These are phyloP conservation scores for Boechera retrofracta DNA, from an alignment of 345 rosid genomes.

Conservation along the genomic window DNA sequence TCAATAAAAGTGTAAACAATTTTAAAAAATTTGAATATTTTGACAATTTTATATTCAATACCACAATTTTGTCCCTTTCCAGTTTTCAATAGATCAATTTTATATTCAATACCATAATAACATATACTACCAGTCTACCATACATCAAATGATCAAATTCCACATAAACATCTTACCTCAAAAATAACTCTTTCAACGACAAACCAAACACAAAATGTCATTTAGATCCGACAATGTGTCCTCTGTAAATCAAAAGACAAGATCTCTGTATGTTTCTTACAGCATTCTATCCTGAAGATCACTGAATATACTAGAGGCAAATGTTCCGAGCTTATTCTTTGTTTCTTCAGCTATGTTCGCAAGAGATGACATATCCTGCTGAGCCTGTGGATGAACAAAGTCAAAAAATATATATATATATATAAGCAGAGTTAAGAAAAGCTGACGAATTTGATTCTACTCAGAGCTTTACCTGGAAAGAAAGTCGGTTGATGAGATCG, in stretches of 20 bases:
- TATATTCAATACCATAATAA: too few species aligned
- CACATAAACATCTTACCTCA: neutral
- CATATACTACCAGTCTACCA: too few species aligned
- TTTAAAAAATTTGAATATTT: neutral
- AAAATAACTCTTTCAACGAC: constrained; percentile 18
- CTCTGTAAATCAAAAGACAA: constrained; percentile 20
- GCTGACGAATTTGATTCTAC: neutral
- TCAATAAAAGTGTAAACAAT: neutral
- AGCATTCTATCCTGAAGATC: constrained; percentile 95
- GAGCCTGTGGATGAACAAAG: constrained; percentile 58
- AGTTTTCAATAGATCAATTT: neutral
- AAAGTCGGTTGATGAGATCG: constrained; percentile 80
- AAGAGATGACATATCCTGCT: constrained; percentile 85
- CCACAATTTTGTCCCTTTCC: neutral
- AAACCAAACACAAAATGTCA: neutral
- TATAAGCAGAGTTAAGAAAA: neutral
- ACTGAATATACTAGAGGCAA: constrained; percentile 75
- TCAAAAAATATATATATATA: too few species aligned
- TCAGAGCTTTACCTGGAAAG: constrained; percentile 73
- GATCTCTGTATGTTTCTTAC: constrained; percentile 44
- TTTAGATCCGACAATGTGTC: constrained; percentile 10
- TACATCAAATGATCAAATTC: too few species aligned
- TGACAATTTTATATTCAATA: neutral
- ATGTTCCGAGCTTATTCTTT: constrained; percentile 78
- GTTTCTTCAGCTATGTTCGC: constrained; percentile 94